Conservation (phyloP, 2,329 filamentous ascomycete species). For the Metarhizium anisopliae region DNA sequence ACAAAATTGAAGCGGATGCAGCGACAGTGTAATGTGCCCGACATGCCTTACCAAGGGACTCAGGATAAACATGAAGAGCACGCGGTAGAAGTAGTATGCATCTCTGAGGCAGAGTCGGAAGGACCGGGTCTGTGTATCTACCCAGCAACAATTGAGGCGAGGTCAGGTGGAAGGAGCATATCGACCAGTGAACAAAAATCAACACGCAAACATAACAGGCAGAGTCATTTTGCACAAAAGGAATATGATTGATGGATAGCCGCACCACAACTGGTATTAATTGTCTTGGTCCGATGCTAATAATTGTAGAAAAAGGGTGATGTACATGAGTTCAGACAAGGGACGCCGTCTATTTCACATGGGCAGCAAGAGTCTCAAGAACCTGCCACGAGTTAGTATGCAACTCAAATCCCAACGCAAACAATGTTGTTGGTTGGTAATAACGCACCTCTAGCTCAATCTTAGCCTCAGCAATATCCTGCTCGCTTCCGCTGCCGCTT, state of each 20-base stretch:
- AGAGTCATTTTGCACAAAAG: not conserved
- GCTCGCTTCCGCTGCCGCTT: slow-evolving; percentile 82
- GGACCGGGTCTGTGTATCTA: not conserved
- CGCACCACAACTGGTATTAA: slow-evolving; percentile 24
- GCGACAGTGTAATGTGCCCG: not conserved
- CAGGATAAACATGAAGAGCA: not conserved
- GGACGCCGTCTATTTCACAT: slow-evolving; percentile 63
- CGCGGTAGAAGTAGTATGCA: not conserved
- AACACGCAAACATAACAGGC: not conserved
- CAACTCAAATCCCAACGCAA: not conserved
- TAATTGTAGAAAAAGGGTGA: slow-evolving; percentile 26
- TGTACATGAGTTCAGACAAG: slow-evolving; percentile 33
- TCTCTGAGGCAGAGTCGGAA: not conserved
- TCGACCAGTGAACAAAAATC: not conserved
- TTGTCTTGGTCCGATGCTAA: slow-evolving; percentile 27
- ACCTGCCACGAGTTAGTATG: slow-evolving; percentile 40
- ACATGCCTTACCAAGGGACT: not conserved
- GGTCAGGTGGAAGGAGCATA: slow-evolving; percentile 1
- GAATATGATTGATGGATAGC: slow-evolving; percentile 4
- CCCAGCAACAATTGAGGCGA: not conserved
- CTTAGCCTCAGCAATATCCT: slow-evolving; percentile 97
- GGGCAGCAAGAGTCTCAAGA: slow-evolving; percentile 73
- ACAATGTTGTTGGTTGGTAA: not conserved
- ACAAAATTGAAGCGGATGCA: not conserved
- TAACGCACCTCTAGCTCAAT: slow-evolving; percentile 84